Evolutionary conservation across 108 stramenopile species (phyloP).

Genomic region (Cyclostephanos tholiformis): DNA sequence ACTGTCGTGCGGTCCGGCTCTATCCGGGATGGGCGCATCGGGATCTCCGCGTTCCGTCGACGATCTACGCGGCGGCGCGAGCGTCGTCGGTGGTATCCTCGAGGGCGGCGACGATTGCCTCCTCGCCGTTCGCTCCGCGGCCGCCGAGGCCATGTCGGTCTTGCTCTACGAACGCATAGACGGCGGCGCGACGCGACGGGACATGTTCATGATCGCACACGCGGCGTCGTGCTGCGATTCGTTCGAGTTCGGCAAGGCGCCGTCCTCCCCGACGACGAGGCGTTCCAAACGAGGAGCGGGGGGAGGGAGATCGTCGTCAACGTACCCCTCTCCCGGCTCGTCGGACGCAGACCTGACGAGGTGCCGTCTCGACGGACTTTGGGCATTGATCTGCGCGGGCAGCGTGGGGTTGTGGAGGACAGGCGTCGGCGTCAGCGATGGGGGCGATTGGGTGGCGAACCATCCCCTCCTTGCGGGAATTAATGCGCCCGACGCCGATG

Average conservation of each 20-base stretch:
- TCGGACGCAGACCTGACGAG: conserved; percentile 8
- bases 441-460: conserved; percentile 33
- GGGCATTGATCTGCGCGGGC: conserved; percentile 59
- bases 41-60: conserved; percentile 16
- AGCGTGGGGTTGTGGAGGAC: conserved; percentile 71
- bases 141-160: conserved; percentile 61
- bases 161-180: conserved; percentile 63
- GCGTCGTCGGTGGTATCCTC: not conserved
- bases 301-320: not conserved
- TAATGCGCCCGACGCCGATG: not conserved
- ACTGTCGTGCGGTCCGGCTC: conserved; percentile 25
- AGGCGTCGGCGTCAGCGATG: not conserved
- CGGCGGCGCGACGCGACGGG: conserved; percentile 51
- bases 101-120: conserved; percentile 4
- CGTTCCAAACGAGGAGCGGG: not conserved
- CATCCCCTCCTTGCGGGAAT: conserved; percentile 60
- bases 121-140: conserved; percentile 43
- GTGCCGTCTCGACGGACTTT: conserved; percentile 40
- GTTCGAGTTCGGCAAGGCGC: conserved; percentile 40
- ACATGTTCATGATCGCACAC: conserved; percentile 38
- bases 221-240: conserved; percentile 11
- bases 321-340: not conserved
- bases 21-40: conserved; percentile 13
- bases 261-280: not conserved
- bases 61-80: conserved; percentile 2